These are phyloP conservation scores for Fusarium succisae DNA, from an alignment of 2,329 filamentous ascomycete genomes.

Conservation along the genomic window DNA sequence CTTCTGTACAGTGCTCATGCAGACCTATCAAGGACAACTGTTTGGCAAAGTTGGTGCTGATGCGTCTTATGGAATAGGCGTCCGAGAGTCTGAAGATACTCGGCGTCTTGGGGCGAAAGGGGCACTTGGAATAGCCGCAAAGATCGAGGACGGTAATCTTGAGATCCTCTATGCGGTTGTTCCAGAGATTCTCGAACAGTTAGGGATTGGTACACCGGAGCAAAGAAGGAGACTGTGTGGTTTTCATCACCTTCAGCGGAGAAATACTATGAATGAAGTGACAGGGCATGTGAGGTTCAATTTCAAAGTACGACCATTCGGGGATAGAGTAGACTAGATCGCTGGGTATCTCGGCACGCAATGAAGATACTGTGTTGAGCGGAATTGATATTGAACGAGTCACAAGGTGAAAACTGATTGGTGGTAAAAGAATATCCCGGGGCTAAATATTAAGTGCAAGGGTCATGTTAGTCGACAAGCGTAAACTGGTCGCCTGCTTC, in stretches of 20 bases:
- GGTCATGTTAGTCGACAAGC: not conserved
- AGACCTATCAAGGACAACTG: constrained; percentile 47
- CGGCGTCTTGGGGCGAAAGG: constrained; percentile 48
- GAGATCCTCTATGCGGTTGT: constrained; percentile 55
- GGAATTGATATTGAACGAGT: not conserved
- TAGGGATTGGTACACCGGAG: constrained; percentile 49
- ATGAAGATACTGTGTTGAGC: not conserved
- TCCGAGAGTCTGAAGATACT: constrained; percentile 51
- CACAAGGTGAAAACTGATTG: constrained; percentile 1
- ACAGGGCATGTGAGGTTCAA: constrained; percentile 43
- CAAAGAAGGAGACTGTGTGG: constrained; percentile 42
- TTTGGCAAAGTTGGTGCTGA: constrained; percentile 61
- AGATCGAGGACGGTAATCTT: constrained; percentile 59
- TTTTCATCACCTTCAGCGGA: constrained; percentile 48
- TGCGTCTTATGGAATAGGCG: constrained; percentile 57
- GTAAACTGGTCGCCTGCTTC: not conserved
- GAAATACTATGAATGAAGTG: constrained; percentile 52
- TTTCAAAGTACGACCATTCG: constrained; percentile 17
- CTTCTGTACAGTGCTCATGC: constrained; percentile 59
- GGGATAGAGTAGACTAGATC: not conserved
- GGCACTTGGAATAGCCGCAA: constrained; percentile 55
- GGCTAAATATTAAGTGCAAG: not conserved
- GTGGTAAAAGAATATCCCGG: constrained; percentile 7
- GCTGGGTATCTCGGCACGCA: not conserved
- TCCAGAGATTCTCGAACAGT: constrained; percentile 54